Conservation (phyloP, 2,329 filamentous ascomycete genomes). For the Alternaria arborescens region DNA sequence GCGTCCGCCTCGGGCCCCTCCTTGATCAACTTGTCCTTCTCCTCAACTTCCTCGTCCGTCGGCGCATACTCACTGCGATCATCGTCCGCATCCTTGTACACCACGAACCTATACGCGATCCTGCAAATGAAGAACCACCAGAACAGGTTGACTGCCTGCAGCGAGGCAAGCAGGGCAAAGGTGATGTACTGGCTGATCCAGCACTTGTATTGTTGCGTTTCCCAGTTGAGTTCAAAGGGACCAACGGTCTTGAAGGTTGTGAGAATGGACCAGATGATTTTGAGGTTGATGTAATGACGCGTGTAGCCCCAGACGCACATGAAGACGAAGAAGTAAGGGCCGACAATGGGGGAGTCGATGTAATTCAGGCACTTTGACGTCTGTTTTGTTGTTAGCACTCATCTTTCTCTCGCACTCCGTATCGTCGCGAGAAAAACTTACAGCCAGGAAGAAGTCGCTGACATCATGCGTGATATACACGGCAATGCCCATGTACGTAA, state of each 20-base stretch:
- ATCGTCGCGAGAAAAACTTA: conserved; percentile 57
- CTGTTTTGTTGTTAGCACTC: conserved; percentile 52
- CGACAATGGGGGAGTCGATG: conserved; percentile 78
- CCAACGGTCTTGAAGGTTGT: conserved; percentile 79
- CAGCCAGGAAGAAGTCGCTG: conserved; percentile 93
- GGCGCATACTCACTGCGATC: conserved; percentile 74
- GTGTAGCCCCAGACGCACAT: conserved; percentile 87
- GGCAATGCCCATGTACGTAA: conserved; percentile 91
- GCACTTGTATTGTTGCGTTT: conserved; percentile 79
- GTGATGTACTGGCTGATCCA: conserved; percentile 74
- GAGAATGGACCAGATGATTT: conserved; percentile 77
- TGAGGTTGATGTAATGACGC: conserved; percentile 83
- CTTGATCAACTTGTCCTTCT: conserved; percentile 26
- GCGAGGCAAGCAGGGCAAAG: conserved; percentile 67
- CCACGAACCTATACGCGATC: conserved; percentile 75
- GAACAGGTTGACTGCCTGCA: conserved; percentile 81
- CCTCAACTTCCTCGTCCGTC: conserved; percentile 56
- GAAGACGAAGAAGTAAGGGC: conserved; percentile 85
- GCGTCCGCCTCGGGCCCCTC: conserved; percentile 33
- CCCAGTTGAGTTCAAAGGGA: conserved; percentile 80
- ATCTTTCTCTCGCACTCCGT: too few relatives aligned
- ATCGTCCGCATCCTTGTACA: conserved; percentile 69
- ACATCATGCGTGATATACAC: conserved; percentile 97
- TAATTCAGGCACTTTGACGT: conserved; percentile 94
- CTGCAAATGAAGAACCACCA: conserved; percentile 82